Evolutionary conservation across 129 eudicot species (phyloP).

Genomic region (Scalesia atractyloides): DNA sequence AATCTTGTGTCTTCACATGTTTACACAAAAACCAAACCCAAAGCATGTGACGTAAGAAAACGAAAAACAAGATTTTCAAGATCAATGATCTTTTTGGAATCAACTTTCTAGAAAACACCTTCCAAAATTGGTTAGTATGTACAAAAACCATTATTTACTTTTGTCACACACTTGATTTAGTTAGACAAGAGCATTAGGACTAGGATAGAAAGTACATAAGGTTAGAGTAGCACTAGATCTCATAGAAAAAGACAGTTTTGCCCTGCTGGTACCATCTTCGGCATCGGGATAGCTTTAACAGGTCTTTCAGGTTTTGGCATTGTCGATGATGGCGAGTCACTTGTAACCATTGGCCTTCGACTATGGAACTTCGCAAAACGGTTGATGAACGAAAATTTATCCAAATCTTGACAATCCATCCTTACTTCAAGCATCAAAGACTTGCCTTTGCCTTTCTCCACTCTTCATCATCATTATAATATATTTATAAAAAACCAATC

Average conservation of each 20-base stretch:
- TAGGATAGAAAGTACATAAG: slow-evolving; percentile 22
- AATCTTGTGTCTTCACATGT: slow-evolving; percentile 23
- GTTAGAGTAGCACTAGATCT: slow-evolving; percentile 17
- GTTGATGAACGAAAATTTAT: slow-evolving; percentile 52
- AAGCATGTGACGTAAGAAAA: slow-evolving; percentile 19
- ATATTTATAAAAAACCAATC: not conserved
- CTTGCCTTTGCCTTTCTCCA: slow-evolving; percentile 47
- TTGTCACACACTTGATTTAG: slow-evolving; percentile 28
- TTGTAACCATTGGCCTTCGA: slow-evolving; percentile 38
- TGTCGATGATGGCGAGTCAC: slow-evolving; percentile 26
- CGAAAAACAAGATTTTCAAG: slow-evolving; percentile 9
- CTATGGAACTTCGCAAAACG: slow-evolving; percentile 76
- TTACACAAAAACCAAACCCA: slow-evolving; percentile 14
- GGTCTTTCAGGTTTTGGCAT: slow-evolving; percentile 48
- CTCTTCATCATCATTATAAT: slow-evolving; percentile 53
- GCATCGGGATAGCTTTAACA: slow-evolving; percentile 61
- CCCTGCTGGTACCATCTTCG: slow-evolving; percentile 51
- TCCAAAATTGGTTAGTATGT: slow-evolving; percentile 25
- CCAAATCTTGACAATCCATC: slow-evolving; percentile 63
- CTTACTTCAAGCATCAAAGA: slow-evolving; percentile 50
- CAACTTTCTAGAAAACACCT: slow-evolving; percentile 22
- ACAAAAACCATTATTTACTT: slow-evolving; percentile 41
- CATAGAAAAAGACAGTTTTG: slow-evolving; percentile 61
- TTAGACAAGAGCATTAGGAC: slow-evolving; percentile 27
- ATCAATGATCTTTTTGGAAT: slow-evolving; percentile 8